Base-by-base conservation (phyloP, 139 green algal species). In the Eudorina sp. region DNA sequence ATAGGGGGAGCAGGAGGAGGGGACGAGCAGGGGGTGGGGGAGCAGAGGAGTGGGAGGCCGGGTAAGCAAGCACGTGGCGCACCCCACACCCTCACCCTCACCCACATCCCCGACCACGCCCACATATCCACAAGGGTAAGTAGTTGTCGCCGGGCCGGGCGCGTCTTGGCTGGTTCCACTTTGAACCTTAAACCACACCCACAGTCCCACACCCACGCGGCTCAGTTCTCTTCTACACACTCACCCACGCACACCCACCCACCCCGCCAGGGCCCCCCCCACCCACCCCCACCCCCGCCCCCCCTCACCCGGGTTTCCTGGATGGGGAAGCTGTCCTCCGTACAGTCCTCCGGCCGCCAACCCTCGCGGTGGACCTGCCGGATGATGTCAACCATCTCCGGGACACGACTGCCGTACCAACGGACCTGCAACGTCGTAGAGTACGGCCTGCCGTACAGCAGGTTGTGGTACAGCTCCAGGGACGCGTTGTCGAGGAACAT, bases 381-480 rank as follows among this genome's bases (percentile, higher is more conserved):
- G 18, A 85, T 45, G 0, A 92, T 38, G 51, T 89, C n/a, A 38
- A 91, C 74, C 34, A 29, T 72, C 25, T 74, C 81, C 3, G 89
- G 81, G 3, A 81, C 27, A 34, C 41, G 55, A 31, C 70, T 55
- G 43, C 89, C 89, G 68, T 83, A 86, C 89, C 89, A 87, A 0
- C 83, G 45, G 29, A 89, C 36, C 82, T 85, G 73, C 7, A 92
- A 43, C 51, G 69, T 86, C 64, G 81, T 96, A 62, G 83, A 95
- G 90, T 81, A 96, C 31, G 58, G 96, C 91, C 53, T 95, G 53
- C 92, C 73, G 89, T 98, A 96, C 77, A 99, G 92, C 43, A 97
- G 94, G 31, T 91, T 94, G 83, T 98, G 95, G 92, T 99, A 99
- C 60, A 99, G 92, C 92, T 99, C 96, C 68, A 98, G 89, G 38